phyloP scores from a whole-genome alignment of 768 basidiomycete genomes.

The Hypsizygus marmoreus region DNA sequence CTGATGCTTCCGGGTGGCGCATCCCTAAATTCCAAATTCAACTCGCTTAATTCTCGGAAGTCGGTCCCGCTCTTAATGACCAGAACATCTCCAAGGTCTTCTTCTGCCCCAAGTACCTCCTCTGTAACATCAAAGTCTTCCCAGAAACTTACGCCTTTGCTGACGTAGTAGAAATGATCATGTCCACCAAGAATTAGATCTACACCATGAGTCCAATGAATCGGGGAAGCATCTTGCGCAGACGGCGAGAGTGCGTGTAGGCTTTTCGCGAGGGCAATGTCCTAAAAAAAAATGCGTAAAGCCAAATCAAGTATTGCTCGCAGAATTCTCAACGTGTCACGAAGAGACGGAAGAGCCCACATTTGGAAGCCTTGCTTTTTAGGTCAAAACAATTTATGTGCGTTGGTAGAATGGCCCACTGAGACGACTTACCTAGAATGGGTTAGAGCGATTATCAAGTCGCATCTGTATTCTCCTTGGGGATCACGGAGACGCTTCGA shows the following conservation, averaged over 20 bases:
- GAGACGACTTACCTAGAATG: constrained; percentile 62
- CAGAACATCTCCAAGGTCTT: constrained; percentile 70
- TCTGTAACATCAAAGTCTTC: constrained; percentile 58
- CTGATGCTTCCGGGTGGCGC: constrained; percentile 66
- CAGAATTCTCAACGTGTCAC: too few species aligned
- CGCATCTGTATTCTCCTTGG: constrained; percentile 66
- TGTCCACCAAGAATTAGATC: constrained; percentile 88
- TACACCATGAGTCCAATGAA: constrained; percentile 66
- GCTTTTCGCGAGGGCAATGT: constrained; percentile 70
- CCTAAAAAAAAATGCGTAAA: constrained; percentile 41
- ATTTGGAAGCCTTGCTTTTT: constrained; percentile 55
- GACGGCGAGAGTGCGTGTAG: constrained; percentile 60
- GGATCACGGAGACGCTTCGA: constrained; percentile 76
- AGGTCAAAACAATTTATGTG: constrained; percentile 2
- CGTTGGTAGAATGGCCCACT: not conserved
- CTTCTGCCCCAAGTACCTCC: constrained; percentile 64
- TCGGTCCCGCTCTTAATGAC: constrained; percentile 88
- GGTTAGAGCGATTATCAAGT: constrained; percentile 83
- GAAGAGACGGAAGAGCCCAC: constrained; percentile 27
- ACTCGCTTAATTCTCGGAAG: constrained; percentile 83
- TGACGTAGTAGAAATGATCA: constrained; percentile 81
- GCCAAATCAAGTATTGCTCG: too few species aligned
- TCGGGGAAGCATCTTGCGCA: constrained; percentile 42
- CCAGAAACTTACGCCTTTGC: constrained; percentile 68
- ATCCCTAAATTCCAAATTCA: constrained; percentile 61